Evolutionary conservation across 768 basidiomycete species (phyloP).

Genomic region (Dentipellis fragilis): DNA sequence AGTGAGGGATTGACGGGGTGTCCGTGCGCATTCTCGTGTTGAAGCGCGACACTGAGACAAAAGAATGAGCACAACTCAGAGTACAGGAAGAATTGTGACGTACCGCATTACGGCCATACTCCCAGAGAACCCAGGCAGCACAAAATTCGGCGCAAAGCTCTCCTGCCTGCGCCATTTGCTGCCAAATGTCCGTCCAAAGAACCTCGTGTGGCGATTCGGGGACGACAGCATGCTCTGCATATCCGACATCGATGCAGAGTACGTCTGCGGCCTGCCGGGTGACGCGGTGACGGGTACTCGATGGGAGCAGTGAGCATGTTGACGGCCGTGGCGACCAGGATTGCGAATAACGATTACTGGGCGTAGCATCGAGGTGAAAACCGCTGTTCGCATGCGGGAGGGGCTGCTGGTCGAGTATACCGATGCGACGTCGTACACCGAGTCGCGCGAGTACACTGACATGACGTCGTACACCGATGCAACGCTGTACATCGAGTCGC

Average conservation of each 20-base stretch:
- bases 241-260: conserved; percentile 65
- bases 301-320: conserved; percentile 47
- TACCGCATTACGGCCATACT: conserved; percentile 94
- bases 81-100: conserved; percentile 22
- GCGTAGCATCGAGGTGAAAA: conserved; percentile 32
- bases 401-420: conserved; percentile 59
- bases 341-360: conserved; percentile 4
- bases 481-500: conserved; percentile 60
- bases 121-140: conserved; percentile 66
- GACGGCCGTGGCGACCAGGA: conserved; percentile 32
- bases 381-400: conserved; percentile 48
- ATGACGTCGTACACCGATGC: conserved; percentile 65
- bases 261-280: conserved; percentile 46
- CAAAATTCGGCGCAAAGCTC: conserved; percentile 40
- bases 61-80: conserved; percentile 1
- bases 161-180: conserved; percentile 72
- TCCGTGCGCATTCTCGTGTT: conserved; percentile 38
- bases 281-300: conserved; percentile 41
- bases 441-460: conserved; percentile 61
- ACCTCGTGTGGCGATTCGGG: conserved; percentile 54
- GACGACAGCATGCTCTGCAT: conserved; percentile 63
- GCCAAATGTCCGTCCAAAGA: conserved; percentile 66
- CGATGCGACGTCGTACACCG: conserved; percentile 61
- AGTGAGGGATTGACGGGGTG: conserved; percentile 11
- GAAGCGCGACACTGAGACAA: conserved; percentile 56